phyloP scores from a whole-genome alignment of 257 asterid genomes.

The Nemophila menziesii region DNA sequence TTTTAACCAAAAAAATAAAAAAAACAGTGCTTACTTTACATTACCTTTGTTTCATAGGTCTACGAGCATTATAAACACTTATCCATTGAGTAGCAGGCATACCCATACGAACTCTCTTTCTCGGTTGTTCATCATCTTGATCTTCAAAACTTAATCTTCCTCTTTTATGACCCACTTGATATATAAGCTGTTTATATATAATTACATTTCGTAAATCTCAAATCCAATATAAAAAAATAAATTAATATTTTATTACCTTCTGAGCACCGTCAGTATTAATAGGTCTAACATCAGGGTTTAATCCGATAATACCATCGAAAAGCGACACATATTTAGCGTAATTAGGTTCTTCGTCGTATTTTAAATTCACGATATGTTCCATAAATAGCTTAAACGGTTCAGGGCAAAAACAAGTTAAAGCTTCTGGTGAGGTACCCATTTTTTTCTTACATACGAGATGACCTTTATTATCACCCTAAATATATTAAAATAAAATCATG shows the following conservation, averaged over 20 bases:
- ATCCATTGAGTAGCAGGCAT: constrained; percentile 7
- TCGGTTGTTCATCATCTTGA: not conserved
- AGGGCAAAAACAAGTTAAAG: not conserved
- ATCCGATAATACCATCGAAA: constrained; percentile 2
- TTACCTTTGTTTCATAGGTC: constrained; percentile 5
- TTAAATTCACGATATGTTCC: not conserved
- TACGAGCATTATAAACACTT: constrained; percentile 4
- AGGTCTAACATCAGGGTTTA: constrained; percentile 4
- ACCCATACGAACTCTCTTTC: constrained; percentile 1
- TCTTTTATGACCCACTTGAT: constrained; percentile 4
- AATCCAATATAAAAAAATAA: not conserved
- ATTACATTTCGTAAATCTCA: not conserved
- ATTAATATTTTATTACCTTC: not conserved
- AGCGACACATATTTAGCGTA: not conserved
- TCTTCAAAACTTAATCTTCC: not conserved
- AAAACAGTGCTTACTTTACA: too few species aligned
- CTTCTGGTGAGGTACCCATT: not conserved
- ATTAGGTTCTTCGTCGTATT: not conserved
- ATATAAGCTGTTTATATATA: not conserved
- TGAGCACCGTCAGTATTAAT: constrained; percentile 5
- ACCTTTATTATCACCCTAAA: not conserved
- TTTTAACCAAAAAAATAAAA: not conserved
- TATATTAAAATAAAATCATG: not conserved
- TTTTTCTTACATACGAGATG: not conserved
- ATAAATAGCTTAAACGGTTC: not conserved